Base-by-base conservation (phyloP, 2,329 filamentous ascomycete genomes). In the Cadophora sp. region DNA sequence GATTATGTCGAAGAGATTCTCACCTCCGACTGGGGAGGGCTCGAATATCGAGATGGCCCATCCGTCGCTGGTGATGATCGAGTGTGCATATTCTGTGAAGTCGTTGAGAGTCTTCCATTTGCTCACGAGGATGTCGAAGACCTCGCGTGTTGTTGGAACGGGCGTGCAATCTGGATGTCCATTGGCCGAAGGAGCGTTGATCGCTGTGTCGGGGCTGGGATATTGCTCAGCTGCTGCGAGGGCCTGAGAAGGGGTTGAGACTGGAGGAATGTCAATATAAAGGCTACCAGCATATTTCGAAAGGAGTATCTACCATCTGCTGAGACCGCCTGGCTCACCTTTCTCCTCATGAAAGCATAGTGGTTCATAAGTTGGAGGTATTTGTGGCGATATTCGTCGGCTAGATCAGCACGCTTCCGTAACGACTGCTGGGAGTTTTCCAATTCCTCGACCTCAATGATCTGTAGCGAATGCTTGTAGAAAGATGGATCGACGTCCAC, bases 401-500 rank as follows among this genome's bases (percentile, higher is more conserved):
- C 64, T 19, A 70, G 61, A 7, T 64, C 55, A 22, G 24, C 22
- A 40, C 31, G 59, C 22, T 65, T 51, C 22, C 58, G 55, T 48
- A 24, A 9, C 12, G 61, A 63, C 16, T 53, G 22, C n/a, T 64
- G 60, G 16, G 27, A 43, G 24, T 27, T 70, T 16, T 64, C 40
- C 43, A 31, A 34, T 26, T 68, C 62, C 26, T 72, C 65, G 50
- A 58, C 61, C 46, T 70, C 69, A 29, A 72, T 58, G 2, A 73
- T 68, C 24, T 72, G 68, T 24, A 73, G 31, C 22, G 72, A 68
- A 27, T 73, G 60, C 62, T 69, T 73, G 34, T 74, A 74, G 24
- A 70, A 69, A 6, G 65, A 67, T 31, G 69, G 61, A 26, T 73
- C 67, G 11, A 70, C 63, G 34, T 59, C 65, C 11, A 64, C 40